Conservation (phyloP, 108 stramenopile genomes). For the Pseudonitzschia delicatissima region DNA sequence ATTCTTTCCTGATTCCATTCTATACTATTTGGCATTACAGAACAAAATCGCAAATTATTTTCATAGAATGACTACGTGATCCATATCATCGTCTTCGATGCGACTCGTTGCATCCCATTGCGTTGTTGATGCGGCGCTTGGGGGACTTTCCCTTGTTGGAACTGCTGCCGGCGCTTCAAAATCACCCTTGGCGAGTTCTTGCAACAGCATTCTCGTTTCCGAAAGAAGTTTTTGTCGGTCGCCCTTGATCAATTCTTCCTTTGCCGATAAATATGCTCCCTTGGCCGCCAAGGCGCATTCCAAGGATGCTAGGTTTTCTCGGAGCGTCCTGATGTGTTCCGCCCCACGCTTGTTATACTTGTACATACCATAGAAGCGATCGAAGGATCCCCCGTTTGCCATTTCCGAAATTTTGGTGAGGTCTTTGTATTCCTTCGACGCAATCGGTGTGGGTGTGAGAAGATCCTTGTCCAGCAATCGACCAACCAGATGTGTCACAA, state of each 20-base stretch:
- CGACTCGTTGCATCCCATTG: too few species aligned
- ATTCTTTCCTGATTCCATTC: too few species aligned
- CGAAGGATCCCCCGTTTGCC: slow-evolving; percentile 88
- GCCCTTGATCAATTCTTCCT: slow-evolving; percentile 83
- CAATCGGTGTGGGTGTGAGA: slow-evolving; percentile 86
- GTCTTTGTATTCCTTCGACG: slow-evolving; percentile 88
- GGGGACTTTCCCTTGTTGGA: too few species aligned
- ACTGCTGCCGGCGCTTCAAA: too few species aligned
- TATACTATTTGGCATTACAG: too few species aligned
- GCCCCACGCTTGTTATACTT: slow-evolving; percentile 84
- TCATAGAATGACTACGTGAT: too few species aligned
- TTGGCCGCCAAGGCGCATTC: slow-evolving; percentile 93
- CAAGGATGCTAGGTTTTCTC: slow-evolving; percentile 88
- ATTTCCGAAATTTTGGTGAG: slow-evolving; percentile 88
- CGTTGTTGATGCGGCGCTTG: too few species aligned
- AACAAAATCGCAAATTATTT: too few species aligned
- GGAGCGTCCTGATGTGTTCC: slow-evolving; percentile 64
- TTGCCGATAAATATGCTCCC: slow-evolving; percentile 91
- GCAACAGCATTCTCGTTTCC: slow-evolving; percentile 81
- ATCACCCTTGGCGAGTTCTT: slow-evolving; percentile 62
- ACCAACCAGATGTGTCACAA: slow-evolving; percentile 93
- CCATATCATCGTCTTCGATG: too few species aligned
- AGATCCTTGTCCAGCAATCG: slow-evolving; percentile 80
- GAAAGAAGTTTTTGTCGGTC: slow-evolving; percentile 88
- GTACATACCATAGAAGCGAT: slow-evolving; percentile 95